A percentile compares a stretch with the other conserved stretches of the same genome.
Evolutionary conservation across 176 grass and related monocot genomes (phyloP).

Genomic region (Dendrocalamus sinicus): DNA sequence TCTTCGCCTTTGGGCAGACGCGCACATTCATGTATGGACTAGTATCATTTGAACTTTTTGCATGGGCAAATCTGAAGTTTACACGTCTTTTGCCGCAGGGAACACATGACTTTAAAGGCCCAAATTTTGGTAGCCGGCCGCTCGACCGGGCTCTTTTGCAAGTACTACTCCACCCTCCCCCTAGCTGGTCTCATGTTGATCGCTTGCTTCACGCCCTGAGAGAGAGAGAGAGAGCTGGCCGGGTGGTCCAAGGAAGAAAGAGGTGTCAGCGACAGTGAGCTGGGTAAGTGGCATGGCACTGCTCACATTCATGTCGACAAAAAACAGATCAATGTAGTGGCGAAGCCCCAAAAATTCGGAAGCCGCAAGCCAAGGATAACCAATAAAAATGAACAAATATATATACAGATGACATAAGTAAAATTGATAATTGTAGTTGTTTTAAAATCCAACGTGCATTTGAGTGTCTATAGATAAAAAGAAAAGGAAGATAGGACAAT

Average conservation of each 20-base stretch:
- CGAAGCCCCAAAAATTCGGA: too few relatives aligned
- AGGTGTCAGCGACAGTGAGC: slow-evolving; percentile 13
- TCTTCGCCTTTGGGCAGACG: slow-evolving; percentile 49
- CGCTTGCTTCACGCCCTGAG: not conserved
- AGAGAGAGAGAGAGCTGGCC: not conserved
- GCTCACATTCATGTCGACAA: slow-evolving; percentile 54
- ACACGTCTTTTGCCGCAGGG: slow-evolving; percentile 58
- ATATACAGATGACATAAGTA: too few relatives aligned
- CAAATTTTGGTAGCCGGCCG: slow-evolving; percentile 20
- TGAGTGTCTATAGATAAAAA: too few relatives aligned
- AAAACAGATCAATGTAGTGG: slow-evolving; percentile 13
- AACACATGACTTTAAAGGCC: slow-evolving; percentile 63
- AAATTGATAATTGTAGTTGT: too few relatives aligned
- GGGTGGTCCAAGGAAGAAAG: slow-evolving; percentile 18
- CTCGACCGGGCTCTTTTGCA: slow-evolving; percentile 28
- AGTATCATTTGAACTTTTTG: slow-evolving; percentile 53
- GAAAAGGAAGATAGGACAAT: too few relatives aligned
- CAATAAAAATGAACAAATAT: too few relatives aligned
- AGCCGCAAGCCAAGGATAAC: too few relatives aligned
- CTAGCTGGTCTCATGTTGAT: not conserved
- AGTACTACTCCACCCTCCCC: slow-evolving; percentile 13
- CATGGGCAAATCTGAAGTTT: slow-evolving; percentile 48
- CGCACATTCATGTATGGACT: slow-evolving; percentile 15
- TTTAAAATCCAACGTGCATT: too few relatives aligned
- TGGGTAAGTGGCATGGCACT: slow-evolving; percentile 49